These are phyloP conservation scores for Triticum urartu DNA, from an alignment of 176 grass and related monocot genomes.

Conservation along the genomic window DNA sequence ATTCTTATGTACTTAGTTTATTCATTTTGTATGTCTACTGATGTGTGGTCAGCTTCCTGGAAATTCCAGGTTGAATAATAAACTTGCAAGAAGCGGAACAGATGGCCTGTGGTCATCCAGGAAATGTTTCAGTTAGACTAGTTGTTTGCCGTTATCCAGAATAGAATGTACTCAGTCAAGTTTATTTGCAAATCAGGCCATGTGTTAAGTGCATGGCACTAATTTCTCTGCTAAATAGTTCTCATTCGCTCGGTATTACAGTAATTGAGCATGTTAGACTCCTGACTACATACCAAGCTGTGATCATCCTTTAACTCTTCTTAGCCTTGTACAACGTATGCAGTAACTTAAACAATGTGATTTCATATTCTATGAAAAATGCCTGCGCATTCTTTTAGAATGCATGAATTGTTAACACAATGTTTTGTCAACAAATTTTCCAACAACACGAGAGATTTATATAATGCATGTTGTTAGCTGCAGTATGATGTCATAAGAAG, in stretches of 20 bases:
- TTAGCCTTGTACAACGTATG: not conserved
- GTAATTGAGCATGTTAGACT: not conserved
- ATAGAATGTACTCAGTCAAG: not conserved
- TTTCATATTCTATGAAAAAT: not conserved
- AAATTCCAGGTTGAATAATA: not conserved
- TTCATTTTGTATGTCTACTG: not conserved
- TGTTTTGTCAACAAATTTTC: not conserved
- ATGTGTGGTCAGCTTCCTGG: not conserved
- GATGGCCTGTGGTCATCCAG: not conserved
- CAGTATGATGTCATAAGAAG: not conserved
- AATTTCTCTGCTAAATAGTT: not conserved
- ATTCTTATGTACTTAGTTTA: not conserved
- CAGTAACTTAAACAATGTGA: not conserved
- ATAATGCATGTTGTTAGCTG: not conserved
- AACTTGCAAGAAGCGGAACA: not conserved
- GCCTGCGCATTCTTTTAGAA: too few relatives aligned
- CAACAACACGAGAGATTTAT: not conserved
- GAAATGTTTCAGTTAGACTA: not conserved
- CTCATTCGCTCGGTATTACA: not conserved
- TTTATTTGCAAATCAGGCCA: not conserved
- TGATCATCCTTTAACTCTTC: too few relatives aligned
- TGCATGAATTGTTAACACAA: not conserved
- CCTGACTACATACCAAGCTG: not conserved
- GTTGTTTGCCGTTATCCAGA: not conserved
- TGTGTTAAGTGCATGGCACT: not conserved